Base-by-base conservation (phyloP, 345 rosid genomes). In the Theobroma cacao region DNA sequence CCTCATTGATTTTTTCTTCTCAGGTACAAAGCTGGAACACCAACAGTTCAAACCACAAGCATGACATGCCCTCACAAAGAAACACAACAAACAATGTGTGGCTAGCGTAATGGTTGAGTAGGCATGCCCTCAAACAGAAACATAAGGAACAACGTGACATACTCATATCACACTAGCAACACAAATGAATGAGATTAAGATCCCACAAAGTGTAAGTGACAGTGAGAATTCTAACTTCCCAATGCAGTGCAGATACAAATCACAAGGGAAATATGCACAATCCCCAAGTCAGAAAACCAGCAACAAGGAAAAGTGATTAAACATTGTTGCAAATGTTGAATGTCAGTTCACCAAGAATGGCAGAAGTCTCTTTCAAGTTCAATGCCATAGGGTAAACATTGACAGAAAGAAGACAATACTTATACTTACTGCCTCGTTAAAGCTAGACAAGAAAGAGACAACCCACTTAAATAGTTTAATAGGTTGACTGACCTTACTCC, bases 401-500 rank as follows among this genome's bases (percentile, higher is more conserved):
- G 5, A 50, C 11, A 72, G 28, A 72, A 20, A 5, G 7, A 50
- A 31, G 28, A 55, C 3, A 45, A 50, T 17, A 50, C 9, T 5
- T 9, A 7, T 13, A 11, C 10, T 52, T 11, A 20, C 45, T 0
- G 1, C 75, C 28, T 34, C 14, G 50, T 20, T 20, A 20, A 31
- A 45, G 20, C 45, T 72, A 31, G 2, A 52, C 11, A 11, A 33
- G 43, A 17, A 8, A 41, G 24, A 53, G 43, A 41, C 24, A 77
- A 50, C 76, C 84, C 72, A 76, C 72, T 72, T 75, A 50, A 80
- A 78, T 38, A 76, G 59, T 80, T 26, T 75, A 63, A 75, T 78
- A 75, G 69, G 78, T 59, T 74, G 56, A 80, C 84, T 62, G 48
- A 84, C 85, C 86, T 82, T 72, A 78, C 74, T 80, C 77, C 66